Percentiles rank a stretch among this genome's conserved stretches.
phyloP scores from a whole-genome alignment of 176 grass and related monocot species.

The Oropetium thomaeum region DNA sequence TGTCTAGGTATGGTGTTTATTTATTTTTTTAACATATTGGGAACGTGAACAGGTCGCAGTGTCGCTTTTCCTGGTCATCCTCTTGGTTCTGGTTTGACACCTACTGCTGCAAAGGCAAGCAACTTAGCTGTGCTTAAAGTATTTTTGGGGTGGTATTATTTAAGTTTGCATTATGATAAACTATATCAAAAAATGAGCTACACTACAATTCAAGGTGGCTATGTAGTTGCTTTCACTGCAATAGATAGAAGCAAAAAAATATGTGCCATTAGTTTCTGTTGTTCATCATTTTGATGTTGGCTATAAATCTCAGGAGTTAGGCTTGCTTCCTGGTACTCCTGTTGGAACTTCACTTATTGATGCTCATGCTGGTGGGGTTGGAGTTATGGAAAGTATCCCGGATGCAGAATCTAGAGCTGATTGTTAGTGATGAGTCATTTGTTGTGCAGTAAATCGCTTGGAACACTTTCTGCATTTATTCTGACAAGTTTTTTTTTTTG shows the following conservation, averaged over 20 bases:
- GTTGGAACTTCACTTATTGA: conserved; percentile 96
- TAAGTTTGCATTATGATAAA: conserved; percentile 24
- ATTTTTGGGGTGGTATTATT: conserved; percentile 1
- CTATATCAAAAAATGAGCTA: background rate
- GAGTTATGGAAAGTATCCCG: conserved; percentile 78
- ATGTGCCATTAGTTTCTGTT: background rate
- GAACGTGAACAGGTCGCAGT: conserved; percentile 67
- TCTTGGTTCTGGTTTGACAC: conserved; percentile 90
- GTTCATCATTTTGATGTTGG: conserved; percentile 1
- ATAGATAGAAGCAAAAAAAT: conserved; percentile 15
- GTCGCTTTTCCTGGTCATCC: conserved; percentile 98
- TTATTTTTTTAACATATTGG: conserved; percentile 30
- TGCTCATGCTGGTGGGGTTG: conserved; percentile 96
- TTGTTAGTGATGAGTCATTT: conserved; percentile 35
- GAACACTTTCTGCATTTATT: background rate
- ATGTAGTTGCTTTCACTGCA: conserved; percentile 16
- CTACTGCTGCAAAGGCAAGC: conserved; percentile 81
- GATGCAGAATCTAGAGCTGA: conserved; percentile 53
- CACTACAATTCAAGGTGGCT: background rate
- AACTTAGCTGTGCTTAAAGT: conserved; percentile 32
- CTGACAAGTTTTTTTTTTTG: conserved; percentile 17
- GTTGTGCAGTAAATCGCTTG: background rate
- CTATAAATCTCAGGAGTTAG: conserved; percentile 62
- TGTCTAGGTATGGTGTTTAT: background rate
- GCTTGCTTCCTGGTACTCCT: conserved; percentile 70